Evolutionary conservation across 75 land plant species (phyloP).

Genomic region (Pinus albicaulis): DNA sequence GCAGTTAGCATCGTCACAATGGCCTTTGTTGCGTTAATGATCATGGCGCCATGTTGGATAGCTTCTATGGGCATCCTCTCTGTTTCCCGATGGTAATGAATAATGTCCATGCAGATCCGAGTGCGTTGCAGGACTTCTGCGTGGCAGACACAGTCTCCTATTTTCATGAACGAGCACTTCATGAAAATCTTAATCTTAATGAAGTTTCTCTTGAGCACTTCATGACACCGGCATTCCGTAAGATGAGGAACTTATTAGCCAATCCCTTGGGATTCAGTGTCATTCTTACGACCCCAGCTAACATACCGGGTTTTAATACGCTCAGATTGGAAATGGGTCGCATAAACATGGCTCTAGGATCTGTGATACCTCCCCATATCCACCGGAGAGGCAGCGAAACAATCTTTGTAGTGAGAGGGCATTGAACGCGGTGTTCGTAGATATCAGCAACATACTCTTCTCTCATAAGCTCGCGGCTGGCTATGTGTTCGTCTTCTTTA

Average conservation of each 20-base stretch:
- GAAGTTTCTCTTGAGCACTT: conserved; percentile 17
- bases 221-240: conserved; percentile 8
- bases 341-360: conserved; percentile 11
- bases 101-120: conserved; percentile 20
- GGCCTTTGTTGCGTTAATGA: too few species aligned
- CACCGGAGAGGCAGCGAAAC: conserved; percentile 28
- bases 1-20: too few species aligned
- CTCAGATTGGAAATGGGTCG: conserved; percentile 17
- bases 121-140: conserved; percentile 57
- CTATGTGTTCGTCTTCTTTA: conserved; percentile 27
- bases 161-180: conserved; percentile 32
- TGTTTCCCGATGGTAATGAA: too few species aligned
- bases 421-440: conserved; percentile 23
- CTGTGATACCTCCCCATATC: conserved; percentile 20
- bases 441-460: conserved; percentile 13
- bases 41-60: too few species aligned
- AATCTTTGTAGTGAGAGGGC: conserved; percentile 14
- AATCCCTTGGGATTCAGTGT: conserved; percentile 26
- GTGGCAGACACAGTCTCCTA: conserved; percentile 23
- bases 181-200: background rate
- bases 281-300: conserved; percentile 14
- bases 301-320: conserved; percentile 30
- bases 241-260: conserved; percentile 27
- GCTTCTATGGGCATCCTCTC: too few species aligned
- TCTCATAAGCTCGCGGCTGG: conserved; percentile 6